A percentile compares a stretch with the other conserved stretches of the same genome.
Conservation (phyloP, 306 rosid species). For the Acacia crassicarpa region DNA sequence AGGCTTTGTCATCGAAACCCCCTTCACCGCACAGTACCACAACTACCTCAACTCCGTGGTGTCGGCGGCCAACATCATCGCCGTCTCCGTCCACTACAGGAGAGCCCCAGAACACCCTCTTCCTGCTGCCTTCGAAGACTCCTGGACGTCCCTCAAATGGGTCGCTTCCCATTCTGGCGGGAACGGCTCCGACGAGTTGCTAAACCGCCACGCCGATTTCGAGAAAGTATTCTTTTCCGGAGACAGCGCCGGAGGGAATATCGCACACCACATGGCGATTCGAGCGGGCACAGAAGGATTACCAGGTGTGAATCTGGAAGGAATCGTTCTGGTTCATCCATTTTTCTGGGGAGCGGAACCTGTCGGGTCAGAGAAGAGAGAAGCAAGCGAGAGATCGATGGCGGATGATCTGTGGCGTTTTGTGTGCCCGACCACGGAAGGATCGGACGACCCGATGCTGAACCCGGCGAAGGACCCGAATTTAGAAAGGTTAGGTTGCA, state of each 20-base stretch:
- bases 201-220: neutral
- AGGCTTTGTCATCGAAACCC: neutral
- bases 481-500: slow-evolving; percentile 24
- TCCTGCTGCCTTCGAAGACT: slow-evolving; percentile 1
- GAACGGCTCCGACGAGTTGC: neutral
- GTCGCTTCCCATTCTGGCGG: neutral
- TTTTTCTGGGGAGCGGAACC: slow-evolving; percentile 24
- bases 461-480: slow-evolving; percentile 39
- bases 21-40: neutral
- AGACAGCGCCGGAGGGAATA: slow-evolving; percentile 5
- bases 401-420: neutral
- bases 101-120: slow-evolving; percentile 21
- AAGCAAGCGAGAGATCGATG: neutral
- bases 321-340: slow-evolving; percentile 3
- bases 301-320: neutral
- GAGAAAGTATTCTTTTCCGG: neutral
- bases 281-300: neutral
- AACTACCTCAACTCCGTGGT: neutral
- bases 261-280: slow-evolving; percentile 5
- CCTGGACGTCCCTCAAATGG: slow-evolving; percentile 11
- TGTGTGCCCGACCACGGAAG: neutral
- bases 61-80: neutral
- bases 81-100: slow-evolving; percentile 6
- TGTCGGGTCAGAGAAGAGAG: neutral
- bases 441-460: slow-evolving; percentile 27